Evolutionary conservation across 2,329 filamentous ascomycete genomes (phyloP).

Genomic region (Beauveria asiatica): DNA sequence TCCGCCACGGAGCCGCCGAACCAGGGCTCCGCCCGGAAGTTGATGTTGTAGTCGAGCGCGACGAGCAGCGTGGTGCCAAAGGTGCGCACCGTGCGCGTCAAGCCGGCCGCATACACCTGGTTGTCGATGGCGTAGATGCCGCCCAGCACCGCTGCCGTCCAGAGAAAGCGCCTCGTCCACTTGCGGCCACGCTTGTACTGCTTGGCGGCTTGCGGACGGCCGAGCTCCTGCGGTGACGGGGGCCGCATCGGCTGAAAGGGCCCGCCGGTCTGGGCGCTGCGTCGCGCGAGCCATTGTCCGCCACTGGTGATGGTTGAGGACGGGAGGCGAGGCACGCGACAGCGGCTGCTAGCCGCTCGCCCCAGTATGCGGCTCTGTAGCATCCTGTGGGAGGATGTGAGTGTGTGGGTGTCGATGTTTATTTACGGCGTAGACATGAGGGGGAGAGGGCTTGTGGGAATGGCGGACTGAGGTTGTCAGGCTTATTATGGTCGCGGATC

Average conservation of each 20-base stretch:
- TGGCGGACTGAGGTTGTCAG: not conserved
- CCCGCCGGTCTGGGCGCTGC: slow-evolving; percentile 23
- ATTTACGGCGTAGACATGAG: not conserved
- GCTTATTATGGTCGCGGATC: not conserved
- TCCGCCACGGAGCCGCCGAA: slow-evolving; percentile 66
- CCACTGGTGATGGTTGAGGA: not conserved
- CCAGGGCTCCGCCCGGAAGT: slow-evolving; percentile 75
- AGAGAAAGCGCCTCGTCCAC: slow-evolving; percentile 68
- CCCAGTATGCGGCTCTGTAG: slow-evolving; percentile 4
- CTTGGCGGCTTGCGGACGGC: slow-evolving; percentile 60
- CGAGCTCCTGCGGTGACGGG: slow-evolving; percentile 70
- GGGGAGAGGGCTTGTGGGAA: not conserved
- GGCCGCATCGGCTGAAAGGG: slow-evolving; percentile 61
- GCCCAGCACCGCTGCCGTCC: slow-evolving; percentile 51
- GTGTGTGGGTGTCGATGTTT: not conserved
- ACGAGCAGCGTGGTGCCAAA: slow-evolving; percentile 73
- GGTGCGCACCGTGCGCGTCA: slow-evolving; percentile 71
- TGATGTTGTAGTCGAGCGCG: slow-evolving; percentile 91
- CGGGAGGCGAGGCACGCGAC: slow-evolving; percentile 9
- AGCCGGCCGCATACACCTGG: slow-evolving; percentile 67
- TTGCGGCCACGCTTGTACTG: slow-evolving; percentile 61
- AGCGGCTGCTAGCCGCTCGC: not conserved
- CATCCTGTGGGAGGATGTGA: not conserved
- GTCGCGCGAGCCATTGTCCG: slow-evolving; percentile 10
- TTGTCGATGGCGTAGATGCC: slow-evolving; percentile 60